Conservation (phyloP, 495 filamentous ascomycete genomes). For the Penicillium angulare region DNA sequence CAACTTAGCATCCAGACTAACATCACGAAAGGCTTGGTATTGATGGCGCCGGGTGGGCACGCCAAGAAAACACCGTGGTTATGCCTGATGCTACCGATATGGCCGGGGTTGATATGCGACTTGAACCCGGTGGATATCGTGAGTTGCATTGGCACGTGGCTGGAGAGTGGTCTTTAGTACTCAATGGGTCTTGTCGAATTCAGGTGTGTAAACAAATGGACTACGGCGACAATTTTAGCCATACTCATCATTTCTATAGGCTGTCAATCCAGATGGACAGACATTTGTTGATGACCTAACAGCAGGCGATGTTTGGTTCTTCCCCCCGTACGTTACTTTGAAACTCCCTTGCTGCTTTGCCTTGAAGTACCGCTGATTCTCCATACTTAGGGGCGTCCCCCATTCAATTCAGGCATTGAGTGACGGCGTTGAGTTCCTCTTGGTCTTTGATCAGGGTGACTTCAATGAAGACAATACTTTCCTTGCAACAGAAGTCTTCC, state of each 20-base stretch:
- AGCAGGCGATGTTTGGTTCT: slow-evolving; percentile 71
- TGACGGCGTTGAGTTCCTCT: slow-evolving; percentile 64
- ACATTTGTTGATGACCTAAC: slow-evolving; percentile 65
- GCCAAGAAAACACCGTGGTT: slow-evolving; percentile 63
- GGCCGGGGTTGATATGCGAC: slow-evolving; percentile 78
- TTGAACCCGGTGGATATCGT: slow-evolving; percentile 62
- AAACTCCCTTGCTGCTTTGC: neutral
- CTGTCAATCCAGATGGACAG: slow-evolving; percentile 61
- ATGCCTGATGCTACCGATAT: slow-evolving; percentile 64
- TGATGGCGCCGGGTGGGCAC: slow-evolving; percentile 62
- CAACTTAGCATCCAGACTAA: neutral
- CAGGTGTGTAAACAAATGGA: slow-evolving; percentile 29
- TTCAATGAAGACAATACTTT: slow-evolving; percentile 71
- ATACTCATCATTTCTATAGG: slow-evolving; percentile 25
- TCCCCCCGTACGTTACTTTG: slow-evolving; percentile 43
- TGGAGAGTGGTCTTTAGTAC: slow-evolving; percentile 62
- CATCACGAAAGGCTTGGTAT: slow-evolving; percentile 44
- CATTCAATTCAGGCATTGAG: slow-evolving; percentile 67
- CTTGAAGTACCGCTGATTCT: neutral
- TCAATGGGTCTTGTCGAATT: slow-evolving; percentile 63
- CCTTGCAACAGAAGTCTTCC: slow-evolving; percentile 63
- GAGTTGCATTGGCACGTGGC: slow-evolving; percentile 76
- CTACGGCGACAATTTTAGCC: too few species aligned
- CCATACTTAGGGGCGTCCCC: slow-evolving; percentile 52
- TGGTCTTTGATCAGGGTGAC: slow-evolving; percentile 67